These are phyloP conservation scores for Calonectria multiphialidica DNA, from an alignment of 2,329 filamentous ascomycete species.

Conservation along the genomic window DNA sequence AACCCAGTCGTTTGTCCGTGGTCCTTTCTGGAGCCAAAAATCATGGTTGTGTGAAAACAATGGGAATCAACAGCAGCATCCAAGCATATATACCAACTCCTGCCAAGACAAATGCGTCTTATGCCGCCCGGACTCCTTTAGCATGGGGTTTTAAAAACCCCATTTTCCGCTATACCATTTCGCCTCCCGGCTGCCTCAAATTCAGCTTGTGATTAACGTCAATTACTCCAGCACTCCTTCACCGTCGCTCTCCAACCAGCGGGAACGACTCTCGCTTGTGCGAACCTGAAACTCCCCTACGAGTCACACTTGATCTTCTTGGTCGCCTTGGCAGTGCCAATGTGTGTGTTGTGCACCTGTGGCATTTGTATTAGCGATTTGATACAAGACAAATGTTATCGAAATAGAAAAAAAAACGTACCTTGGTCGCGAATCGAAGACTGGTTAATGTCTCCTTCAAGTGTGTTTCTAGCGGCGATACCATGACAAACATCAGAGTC, in stretches of 20 bases:
- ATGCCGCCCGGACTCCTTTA: slow-evolving; percentile 18
- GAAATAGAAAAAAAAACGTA: slow-evolving; percentile 58
- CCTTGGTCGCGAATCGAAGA: slow-evolving; percentile 95
- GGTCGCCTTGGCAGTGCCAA: slow-evolving; percentile 86
- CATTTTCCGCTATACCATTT: slow-evolving; percentile 13
- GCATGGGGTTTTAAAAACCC: slow-evolving; percentile 3
- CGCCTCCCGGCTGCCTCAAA: neutral
- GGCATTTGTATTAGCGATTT: slow-evolving; percentile 27
- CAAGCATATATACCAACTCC: slow-evolving; percentile 42
- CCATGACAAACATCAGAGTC: slow-evolving; percentile 99
- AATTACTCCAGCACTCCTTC: slow-evolving; percentile 13
- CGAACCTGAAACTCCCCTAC: slow-evolving; percentile 30
- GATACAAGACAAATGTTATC: neutral
- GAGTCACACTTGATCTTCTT: slow-evolving; percentile 67
- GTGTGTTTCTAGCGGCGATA: slow-evolving; percentile 90
- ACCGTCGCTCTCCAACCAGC: slow-evolving; percentile 7
- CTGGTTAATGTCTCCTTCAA: slow-evolving; percentile 94
- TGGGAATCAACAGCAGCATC: slow-evolving; percentile 31
- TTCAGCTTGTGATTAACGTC: neutral
- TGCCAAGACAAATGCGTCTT: slow-evolving; percentile 28
- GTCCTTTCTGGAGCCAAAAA: slow-evolving; percentile 37
- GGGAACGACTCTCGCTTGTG: slow-evolving; percentile 16
- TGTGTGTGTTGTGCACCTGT: slow-evolving; percentile 88
- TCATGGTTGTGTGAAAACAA: slow-evolving; percentile 1
- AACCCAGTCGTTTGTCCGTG: slow-evolving; percentile 23